Evolutionary conservation across 345 rosid genomes (phyloP).

Genomic region (Pistacia integerrima): DNA sequence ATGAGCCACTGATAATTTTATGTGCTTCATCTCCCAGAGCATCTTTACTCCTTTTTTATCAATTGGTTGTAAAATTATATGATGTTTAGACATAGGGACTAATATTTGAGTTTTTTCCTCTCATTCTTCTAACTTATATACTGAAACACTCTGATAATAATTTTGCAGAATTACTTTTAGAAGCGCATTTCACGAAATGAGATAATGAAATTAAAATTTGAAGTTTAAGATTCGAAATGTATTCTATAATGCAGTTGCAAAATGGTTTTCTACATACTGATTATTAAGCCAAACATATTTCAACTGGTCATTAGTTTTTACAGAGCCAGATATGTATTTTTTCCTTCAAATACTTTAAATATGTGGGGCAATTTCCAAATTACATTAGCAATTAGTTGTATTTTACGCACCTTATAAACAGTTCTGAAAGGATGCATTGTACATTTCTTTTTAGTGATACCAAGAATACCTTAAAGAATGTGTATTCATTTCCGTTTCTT

Average conservation of each 20-base stretch:
- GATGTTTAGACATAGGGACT: too few species aligned
- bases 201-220: too few species aligned
- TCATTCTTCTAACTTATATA: not conserved
- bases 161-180: not conserved
- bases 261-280: not conserved
- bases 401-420: not conserved
- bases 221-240: not conserved
- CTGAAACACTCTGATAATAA: not conserved
- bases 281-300: not conserved
- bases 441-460: not conserved
- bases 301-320: not conserved
- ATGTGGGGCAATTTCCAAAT: not conserved
- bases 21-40: not conserved
- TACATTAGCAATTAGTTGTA: not conserved
- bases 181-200: not conserved
- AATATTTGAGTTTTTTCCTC: not conserved
- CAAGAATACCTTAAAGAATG: not conserved
- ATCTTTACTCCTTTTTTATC: not conserved
- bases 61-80: not conserved
- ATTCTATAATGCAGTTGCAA: not conserved
- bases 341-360: not conserved
- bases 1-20: not conserved
- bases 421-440: not conserved
- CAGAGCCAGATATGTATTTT: not conserved
- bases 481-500: conserved; percentile 4